Base-by-base conservation (phyloP, 129 eudicot species). In the Flaveria brownii region DNA sequence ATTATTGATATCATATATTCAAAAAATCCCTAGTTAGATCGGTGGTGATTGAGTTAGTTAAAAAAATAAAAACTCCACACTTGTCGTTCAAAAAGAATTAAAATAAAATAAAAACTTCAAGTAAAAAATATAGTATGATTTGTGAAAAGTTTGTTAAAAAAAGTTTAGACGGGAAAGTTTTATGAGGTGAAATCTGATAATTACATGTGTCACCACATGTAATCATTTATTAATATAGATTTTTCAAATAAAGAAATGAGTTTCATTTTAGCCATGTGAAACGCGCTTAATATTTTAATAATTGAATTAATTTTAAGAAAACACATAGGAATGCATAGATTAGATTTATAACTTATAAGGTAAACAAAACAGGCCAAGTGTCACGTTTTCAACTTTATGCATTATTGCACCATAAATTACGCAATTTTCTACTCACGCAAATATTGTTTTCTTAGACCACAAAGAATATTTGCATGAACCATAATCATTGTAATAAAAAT, bases 381-480 rank as follows among this genome's bases (percentile, higher is more conserved):
- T 60, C 56, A 74, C 26, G 60, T 59, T 42, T 49, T 49, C 16
- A 26, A 50, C 45, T 50, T 71, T 25, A 50, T n/a, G 17, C 2
- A 55, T 41, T 1, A 41, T 12, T 72, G 55, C 56, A 2, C 78
- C 70, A 74, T 60, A 43, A 23, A 60, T 61, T 61, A 74, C 70
- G 78, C 78, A 39, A 57, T 73, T 59, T 72, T 54, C 17, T 39
- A 56, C 52, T 30, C 46, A 28, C 76, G 49, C 9, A 28, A 52
- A 28, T 30, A 0, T 4, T 15, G 36, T 4, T 5, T 49, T 2
- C 61, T 23, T 71, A 23, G 13, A 25, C 9, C 23, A 13, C 43
- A 50, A 70, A 70, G 12, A 33, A 12, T 1, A 20, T 14, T 68
- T 43, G 17, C 17, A 50, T 50, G 56, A 50, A 16, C 17, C 5